phyloP scores from a whole-genome alignment of 2,329 filamentous ascomycete genomes.

The Trichoderma gracile region DNA sequence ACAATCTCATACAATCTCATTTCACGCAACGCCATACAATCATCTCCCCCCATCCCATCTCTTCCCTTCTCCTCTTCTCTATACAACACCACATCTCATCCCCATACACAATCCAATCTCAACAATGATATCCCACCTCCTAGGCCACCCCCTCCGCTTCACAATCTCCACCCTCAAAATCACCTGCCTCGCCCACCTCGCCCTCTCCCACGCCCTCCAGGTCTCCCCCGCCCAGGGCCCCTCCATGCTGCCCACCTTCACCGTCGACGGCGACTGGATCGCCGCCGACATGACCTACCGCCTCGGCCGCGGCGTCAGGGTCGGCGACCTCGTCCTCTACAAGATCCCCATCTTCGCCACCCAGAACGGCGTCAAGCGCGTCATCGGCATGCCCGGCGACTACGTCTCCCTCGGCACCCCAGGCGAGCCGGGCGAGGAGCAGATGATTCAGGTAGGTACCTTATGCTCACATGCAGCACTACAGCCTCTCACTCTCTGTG shows the following conservation, averaged over 20 bases:
- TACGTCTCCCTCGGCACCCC: conserved; percentile 70
- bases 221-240: conserved; percentile 65
- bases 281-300: conserved; percentile 68
- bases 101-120: neutral
- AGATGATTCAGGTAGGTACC: conserved; percentile 75
- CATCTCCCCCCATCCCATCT: no score
- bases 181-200: conserved; percentile 47
- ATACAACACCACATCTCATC: neutral
- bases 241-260: conserved; percentile 87
- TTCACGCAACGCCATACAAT: neutral
- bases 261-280: conserved; percentile 65
- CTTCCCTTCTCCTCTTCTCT: no score
- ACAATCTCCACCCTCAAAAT: conserved; percentile 40
- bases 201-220: conserved; percentile 61
- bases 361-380: conserved; percentile 71
- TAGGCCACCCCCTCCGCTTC: conserved; percentile 45
- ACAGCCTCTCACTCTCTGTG: neutral
- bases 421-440: conserved; percentile 45
- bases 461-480: conserved; percentile 10
- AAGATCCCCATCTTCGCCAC: conserved; percentile 68
- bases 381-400: conserved; percentile 74
- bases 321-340: conserved; percentile 86
- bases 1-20: neutral
- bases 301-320: conserved; percentile 61
- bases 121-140: conserved; percentile 37